These are phyloP conservation scores for Suhomyces choctaworum DNA, from an alignment of 1,139 yeast species.

Conservation along the genomic window DNA sequence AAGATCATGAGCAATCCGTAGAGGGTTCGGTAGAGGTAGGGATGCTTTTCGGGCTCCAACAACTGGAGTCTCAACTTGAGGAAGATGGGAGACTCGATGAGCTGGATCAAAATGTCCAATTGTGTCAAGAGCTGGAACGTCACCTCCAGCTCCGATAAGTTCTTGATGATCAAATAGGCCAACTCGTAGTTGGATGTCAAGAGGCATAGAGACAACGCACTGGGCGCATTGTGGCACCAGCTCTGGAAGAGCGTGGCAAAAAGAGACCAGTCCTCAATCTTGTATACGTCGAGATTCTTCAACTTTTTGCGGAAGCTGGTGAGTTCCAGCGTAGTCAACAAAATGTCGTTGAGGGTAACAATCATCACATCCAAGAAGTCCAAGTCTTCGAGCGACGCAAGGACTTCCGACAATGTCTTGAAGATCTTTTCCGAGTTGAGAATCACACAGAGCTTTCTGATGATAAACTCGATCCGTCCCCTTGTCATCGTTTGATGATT, in stretches of 20 bases:
- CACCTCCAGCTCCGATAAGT: conserved; percentile 72
- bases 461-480: conserved; percentile 78
- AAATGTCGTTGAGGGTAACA: conserved; percentile 82
- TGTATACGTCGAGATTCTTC: conserved; percentile 46
- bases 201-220: conserved; percentile 82
- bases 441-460: conserved; percentile 80
- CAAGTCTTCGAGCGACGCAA: conserved; percentile 55
- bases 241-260: conserved; percentile 80
- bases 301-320: conserved; percentile 67
- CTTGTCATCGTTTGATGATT: conserved; percentile 37
- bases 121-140: conserved; percentile 72
- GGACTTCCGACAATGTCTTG: conserved; percentile 74
- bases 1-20: conserved; percentile 92
- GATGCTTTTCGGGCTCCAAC: conserved; percentile 81
- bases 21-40: conserved; percentile 79
- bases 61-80: conserved; percentile 83
- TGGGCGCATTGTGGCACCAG: conserved; percentile 93
- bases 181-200: conserved; percentile 88
- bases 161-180: conserved; percentile 77
- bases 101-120: conserved; percentile 76
- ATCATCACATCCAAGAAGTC: conserved; percentile 80
- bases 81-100: conserved; percentile 81
- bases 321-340: conserved; percentile 87
- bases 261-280: conserved; percentile 63
- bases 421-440: conserved; percentile 83